Evolutionary conservation across 805 yeast species (phyloP).

Genomic region (Ogataea chonburiensis): DNA sequence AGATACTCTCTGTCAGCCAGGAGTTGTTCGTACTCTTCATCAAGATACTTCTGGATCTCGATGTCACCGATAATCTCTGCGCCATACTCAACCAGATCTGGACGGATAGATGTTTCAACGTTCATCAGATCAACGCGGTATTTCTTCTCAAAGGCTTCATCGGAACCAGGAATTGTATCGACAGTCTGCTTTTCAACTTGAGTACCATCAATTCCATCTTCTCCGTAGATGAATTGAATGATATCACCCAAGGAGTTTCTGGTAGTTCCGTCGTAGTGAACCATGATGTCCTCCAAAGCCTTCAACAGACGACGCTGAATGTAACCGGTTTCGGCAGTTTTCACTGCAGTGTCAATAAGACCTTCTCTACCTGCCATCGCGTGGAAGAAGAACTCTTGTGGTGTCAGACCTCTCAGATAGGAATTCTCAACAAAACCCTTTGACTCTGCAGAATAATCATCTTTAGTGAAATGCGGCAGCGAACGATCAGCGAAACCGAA

Average conservation of each 20-base stretch:
- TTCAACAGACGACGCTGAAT: conserved; percentile 97
- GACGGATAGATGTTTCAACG: conserved; percentile 59
- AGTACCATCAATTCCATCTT: conserved; percentile 98
- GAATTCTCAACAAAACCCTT: conserved; percentile 98
- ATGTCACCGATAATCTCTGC: conserved; percentile 88
- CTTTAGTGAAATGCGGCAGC: conserved; percentile 96
- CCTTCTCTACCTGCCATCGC: conserved; percentile 99
- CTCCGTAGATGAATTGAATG: conserved; percentile 96
- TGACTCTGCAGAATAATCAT: conserved; percentile 97
- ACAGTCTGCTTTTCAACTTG: conserved; percentile 95
- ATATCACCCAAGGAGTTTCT: conserved; percentile 96
- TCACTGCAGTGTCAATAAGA: conserved; percentile 97
- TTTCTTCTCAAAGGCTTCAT: conserved; percentile 74
- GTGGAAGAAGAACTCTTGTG: conserved; percentile 98
- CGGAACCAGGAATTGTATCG: conserved; percentile 94
- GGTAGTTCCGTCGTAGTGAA: conserved; percentile 96
- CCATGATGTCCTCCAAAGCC: conserved; percentile 96
- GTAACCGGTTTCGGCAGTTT: conserved; percentile 98
- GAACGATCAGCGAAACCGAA: conserved; percentile 96
- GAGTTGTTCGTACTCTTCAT: conserved; percentile 80
- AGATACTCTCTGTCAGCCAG: conserved; percentile 72
- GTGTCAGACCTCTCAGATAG: conserved; percentile 93
- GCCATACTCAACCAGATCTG: conserved; percentile 81
- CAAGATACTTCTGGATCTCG: conserved; percentile 74
- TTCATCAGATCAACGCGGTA: conserved; percentile 87